Conservation (phyloP, 2,329 filamentous ascomycete genomes). For the Alternaria burnsii region DNA sequence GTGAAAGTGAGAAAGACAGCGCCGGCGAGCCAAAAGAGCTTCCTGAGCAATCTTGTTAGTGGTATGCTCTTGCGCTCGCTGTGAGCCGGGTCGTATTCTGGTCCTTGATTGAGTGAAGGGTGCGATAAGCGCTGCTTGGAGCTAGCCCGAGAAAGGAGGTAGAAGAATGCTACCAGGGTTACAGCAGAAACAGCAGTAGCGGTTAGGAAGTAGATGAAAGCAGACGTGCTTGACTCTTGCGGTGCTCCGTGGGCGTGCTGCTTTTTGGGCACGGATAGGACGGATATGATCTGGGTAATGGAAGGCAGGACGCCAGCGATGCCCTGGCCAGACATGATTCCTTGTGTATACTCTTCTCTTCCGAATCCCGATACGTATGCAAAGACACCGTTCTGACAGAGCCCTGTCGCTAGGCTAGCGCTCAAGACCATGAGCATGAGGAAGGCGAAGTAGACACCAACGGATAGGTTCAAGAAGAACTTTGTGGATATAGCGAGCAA, state of each 20-base stretch:
- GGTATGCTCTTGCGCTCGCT: conserved; percentile 59
- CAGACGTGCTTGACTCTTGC: conserved; percentile 68
- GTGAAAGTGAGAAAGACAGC: conserved; percentile 82
- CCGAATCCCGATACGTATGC: conserved; percentile 89
- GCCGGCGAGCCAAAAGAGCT: conserved; percentile 80
- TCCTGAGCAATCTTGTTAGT: conserved; percentile 73
- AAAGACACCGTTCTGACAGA: conserved; percentile 94
- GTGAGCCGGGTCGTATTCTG: conserved; percentile 28
- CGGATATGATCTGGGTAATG: conserved; percentile 84
- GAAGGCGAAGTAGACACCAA: conserved; percentile 78
- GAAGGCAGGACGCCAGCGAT: conserved; percentile 90
- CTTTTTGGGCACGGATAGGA: conserved; percentile 69
- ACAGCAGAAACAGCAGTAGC: conserved; percentile 77
- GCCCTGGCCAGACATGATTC: conserved; percentile 93
- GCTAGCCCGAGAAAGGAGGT: conserved; percentile 68
- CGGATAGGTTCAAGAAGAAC: conserved; percentile 68
- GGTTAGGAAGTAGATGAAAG: conserved; percentile 90
- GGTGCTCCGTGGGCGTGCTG: conserved; percentile 48
- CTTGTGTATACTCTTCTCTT: conserved; percentile 88
- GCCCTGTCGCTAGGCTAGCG: conserved; percentile 80
- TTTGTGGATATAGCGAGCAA: conserved; percentile 83
- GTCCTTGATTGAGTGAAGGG: conserved; percentile 29
- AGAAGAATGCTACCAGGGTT: conserved; percentile 76
- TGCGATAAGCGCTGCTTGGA: conserved; percentile 37
- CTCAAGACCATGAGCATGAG: conserved; percentile 81